These are phyloP conservation scores for Hyaloscypha finlandica DNA, from an alignment of 495 filamentous ascomycete genomes.

Conservation along the genomic window DNA sequence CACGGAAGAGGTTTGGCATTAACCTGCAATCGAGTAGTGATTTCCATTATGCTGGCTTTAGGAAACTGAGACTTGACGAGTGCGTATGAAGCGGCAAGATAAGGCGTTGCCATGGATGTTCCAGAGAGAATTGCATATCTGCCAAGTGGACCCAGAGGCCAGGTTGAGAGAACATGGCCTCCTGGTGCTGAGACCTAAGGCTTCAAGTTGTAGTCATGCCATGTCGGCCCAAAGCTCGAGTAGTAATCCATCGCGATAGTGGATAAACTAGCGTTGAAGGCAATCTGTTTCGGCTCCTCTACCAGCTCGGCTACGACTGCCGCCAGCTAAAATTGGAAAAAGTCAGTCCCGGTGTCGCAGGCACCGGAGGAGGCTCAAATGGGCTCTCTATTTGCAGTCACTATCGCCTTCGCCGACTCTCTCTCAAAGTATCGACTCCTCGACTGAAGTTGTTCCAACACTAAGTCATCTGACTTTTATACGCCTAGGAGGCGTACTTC, in stretches of 20 bases:
- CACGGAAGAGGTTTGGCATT: constrained; percentile 29
- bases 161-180: constrained; percentile 49
- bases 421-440: no score
- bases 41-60: constrained; percentile 24
- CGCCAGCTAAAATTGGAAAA: no score
- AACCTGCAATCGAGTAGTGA: constrained; percentile 32
- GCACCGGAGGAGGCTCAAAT: no score
- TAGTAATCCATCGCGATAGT: constrained; percentile 44
- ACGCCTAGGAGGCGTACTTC: no score
- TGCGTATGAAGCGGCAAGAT: constrained; percentile 33
- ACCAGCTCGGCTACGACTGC: no score
- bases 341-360: no score
- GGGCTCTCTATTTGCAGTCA: no score
- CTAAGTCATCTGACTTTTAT: no score
- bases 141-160: constrained; percentile 39
- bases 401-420: no score
- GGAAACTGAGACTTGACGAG: constrained; percentile 36
- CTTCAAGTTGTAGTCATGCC: constrained; percentile 43
- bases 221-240: constrained; percentile 49
- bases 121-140: constrained; percentile 45
- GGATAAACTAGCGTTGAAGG: no score
- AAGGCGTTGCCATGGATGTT: constrained; percentile 53
- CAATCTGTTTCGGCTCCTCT: no score
- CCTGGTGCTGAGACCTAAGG: constrained; percentile 41
- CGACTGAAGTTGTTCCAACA: no score